Base-by-base conservation (phyloP, 1,139 yeast species). In the Debaryomyces fabryi region DNA sequence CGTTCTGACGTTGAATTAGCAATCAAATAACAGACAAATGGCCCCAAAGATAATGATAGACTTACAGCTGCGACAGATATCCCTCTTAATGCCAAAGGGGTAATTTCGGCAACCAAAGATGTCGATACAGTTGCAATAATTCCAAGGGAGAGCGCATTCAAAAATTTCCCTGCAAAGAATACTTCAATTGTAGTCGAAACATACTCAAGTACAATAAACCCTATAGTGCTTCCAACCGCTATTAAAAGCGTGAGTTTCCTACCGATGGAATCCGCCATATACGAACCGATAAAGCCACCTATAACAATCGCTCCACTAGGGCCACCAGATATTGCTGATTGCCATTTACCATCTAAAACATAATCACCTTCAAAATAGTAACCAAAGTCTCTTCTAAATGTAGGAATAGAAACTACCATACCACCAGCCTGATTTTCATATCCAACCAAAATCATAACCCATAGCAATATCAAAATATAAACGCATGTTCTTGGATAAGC, bases 341-440 rank as follows among this genome's bases (percentile, higher is more conserved):
- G 27, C 27, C 27, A 24, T 24, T 24, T 24, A 18, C 12, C 7
- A 32, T 32, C 30, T 13, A 40, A 18, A 13, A 40, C 44, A 45
- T 50, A 61, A 23, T 42, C 36, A 16, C 57, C 63, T 12, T 52
- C 58, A 21, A 47, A 52, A 25, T 37, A 44, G 21, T 52, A 36
- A 12, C 71, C 72, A 44, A 65, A 66, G 48, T 67, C 67, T 51
- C 58, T 34, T 53, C 71, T 58, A 50, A 67, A 67, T 37, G 52
- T 53, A 13, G 59, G 57, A 37, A 63, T 60, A 6, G 62, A 51
- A 20, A 62, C 33, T 21, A 64, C 64, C 15, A 52, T 52, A 29
- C 64, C 63, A 42, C 63, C 62, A 30, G 67, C 65, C 41, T 56
- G 58, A 36, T 49, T 51, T 42, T 64, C 68, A 47, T 55, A 62